Conservation (phyloP, 2,329 filamentous ascomycete genomes). For the Pseudocercospora vitis region DNA sequence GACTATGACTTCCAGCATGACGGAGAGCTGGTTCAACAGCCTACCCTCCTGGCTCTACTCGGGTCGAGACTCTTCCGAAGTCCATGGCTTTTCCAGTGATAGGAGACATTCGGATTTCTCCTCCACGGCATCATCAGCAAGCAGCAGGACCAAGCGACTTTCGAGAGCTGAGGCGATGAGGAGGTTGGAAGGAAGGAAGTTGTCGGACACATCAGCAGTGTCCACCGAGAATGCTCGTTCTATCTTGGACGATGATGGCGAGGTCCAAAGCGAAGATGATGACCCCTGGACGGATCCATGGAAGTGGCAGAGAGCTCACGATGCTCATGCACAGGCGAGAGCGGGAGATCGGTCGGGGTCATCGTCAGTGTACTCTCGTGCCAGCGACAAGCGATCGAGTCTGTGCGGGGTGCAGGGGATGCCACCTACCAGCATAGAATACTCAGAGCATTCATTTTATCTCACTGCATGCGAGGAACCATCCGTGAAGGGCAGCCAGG, state of each 20-base stretch:
- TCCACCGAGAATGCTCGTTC: background rate
- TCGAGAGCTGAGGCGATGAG: slow-evolving; percentile 11
- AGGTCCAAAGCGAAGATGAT: slow-evolving; percentile 4
- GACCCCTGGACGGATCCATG: slow-evolving; percentile 5
- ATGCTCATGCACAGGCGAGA: background rate
- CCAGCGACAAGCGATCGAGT: too few relatives aligned
- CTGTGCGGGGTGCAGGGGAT: too few relatives aligned
- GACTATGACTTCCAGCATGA: too few relatives aligned
- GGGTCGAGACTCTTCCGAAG: background rate
- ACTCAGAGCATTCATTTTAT: too few relatives aligned
- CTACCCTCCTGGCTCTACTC: slow-evolving; percentile 12
- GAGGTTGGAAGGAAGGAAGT: slow-evolving; percentile 9
- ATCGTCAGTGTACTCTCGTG: too few relatives aligned
- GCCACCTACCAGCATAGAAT: too few relatives aligned
- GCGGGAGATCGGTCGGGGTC: too few relatives aligned
- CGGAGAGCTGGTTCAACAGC: slow-evolving; percentile 6
- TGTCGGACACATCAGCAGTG: background rate
- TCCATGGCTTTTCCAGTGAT: background rate
- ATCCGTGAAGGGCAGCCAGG: too few relatives aligned
- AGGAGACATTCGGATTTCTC: background rate
- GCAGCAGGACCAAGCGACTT: slow-evolving; percentile 5
- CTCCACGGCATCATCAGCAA: slow-evolving; percentile 5
- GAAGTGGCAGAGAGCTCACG: background rate
- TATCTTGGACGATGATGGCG: background rate
- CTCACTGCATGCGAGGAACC: too few relatives aligned